Evolutionary conservation across 805 yeast species (phyloP).

Genomic region (Suhomyces sp.): DNA sequence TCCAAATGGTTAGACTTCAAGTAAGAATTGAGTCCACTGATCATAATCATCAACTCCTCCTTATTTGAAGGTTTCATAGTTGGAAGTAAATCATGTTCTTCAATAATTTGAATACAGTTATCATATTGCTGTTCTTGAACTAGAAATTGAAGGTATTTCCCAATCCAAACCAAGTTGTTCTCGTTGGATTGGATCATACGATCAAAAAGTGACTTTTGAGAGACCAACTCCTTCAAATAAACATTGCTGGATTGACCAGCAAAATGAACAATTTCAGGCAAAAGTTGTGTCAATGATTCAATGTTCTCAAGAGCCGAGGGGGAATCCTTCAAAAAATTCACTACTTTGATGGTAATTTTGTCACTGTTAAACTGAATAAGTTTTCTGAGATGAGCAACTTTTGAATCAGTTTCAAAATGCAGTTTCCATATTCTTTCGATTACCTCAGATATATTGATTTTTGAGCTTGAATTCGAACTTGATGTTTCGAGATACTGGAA

Average conservation of each 20-base stretch:
- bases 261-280: slow-evolving; percentile 8
- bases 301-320: not conserved
- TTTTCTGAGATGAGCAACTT: slow-evolving; percentile 10
- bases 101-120: slow-evolving; percentile 9
- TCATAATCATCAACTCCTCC: slow-evolving; percentile 1
- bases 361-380: slow-evolving; percentile 25
- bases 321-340: slow-evolving; percentile 15
- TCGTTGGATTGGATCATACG: slow-evolving; percentile 10
- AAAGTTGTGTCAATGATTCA: slow-evolving; percentile 6
- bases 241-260: slow-evolving; percentile 16
- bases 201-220: slow-evolving; percentile 9
- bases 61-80: not conserved
- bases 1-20: slow-evolving; percentile 15
- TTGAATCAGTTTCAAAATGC: slow-evolving; percentile 12
- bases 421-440: slow-evolving; percentile 23
- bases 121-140: slow-evolving; percentile 2
- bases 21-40: slow-evolving; percentile 4
- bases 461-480: no score
- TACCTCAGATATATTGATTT: slow-evolving; percentile 19
- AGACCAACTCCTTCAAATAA: slow-evolving; percentile 18
- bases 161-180: slow-evolving; percentile 19
- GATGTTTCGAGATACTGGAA: slow-evolving; percentile 19
- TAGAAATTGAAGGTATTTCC: slow-evolving; percentile 14
- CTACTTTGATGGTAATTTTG: slow-evolving; percentile 22
- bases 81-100: slow-evolving; percentile 6